Conservation (phyloP, 805 yeast genomes). For the Barnettozyma salicaria region DNA sequence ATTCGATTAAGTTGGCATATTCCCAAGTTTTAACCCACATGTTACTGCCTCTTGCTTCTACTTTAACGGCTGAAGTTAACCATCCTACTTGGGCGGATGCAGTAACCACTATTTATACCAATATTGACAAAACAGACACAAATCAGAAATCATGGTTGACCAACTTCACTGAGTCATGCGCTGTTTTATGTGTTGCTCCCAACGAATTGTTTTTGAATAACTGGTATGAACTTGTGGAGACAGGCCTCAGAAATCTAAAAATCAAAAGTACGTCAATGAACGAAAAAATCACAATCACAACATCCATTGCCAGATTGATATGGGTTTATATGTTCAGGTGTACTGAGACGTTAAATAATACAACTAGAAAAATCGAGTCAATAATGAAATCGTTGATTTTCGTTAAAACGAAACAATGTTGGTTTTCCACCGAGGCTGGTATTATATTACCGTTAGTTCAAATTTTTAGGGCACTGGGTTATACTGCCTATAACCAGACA, state of each 20-base stretch:
- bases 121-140: conserved; percentile 38
- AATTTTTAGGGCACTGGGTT: conserved; percentile 72
- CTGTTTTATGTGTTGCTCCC: conserved; percentile 77
- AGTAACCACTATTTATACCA: conserved; percentile 52
- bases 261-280: conserved; percentile 44
- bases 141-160: conserved; percentile 56
- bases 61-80: conserved; percentile 87
- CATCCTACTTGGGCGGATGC: conserved; percentile 95
- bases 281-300: conserved; percentile 50
- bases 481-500: conserved; percentile 68
- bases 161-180: conserved; percentile 60
- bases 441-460: conserved; percentile 65
- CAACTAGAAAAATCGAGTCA: conserved; percentile 68
- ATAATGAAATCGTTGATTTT: conserved; percentile 53
- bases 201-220: conserved; percentile 60
- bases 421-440: conserved; percentile 63
- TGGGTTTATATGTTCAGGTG: conserved; percentile 90
- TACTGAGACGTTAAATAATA: conserved; percentile 83
- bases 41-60: conserved; percentile 75
- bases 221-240: conserved; percentile 70
- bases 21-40: conserved; percentile 77
- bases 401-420: conserved; percentile 59
- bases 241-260: conserved; percentile 52
- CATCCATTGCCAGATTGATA: conserved; percentile 63
- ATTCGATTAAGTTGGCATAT: conserved; percentile 66